Evolutionary conservation across 768 basidiomycete genomes (phyloP).

Genomic region (Termitomyces sp.): DNA sequence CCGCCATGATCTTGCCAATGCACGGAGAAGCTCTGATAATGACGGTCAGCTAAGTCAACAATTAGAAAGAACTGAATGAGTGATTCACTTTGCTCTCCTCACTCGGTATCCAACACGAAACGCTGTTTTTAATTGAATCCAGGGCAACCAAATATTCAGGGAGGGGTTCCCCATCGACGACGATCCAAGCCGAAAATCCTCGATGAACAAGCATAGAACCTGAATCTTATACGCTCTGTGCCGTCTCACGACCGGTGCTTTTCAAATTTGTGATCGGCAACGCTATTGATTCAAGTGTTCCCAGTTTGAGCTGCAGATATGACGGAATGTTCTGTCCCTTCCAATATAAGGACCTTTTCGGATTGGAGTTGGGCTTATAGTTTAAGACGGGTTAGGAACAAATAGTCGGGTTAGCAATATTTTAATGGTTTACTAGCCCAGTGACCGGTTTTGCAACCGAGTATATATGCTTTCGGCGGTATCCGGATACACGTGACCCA

Average conservation of each 20-base stretch:
- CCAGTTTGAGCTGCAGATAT: no score
- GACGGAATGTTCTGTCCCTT: no score
- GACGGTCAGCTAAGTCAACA: neutral
- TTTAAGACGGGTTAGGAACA: no score
- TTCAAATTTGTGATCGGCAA: conserved; percentile 2
- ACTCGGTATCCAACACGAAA: conserved; percentile 68
- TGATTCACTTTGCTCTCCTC: conserved; percentile 47
- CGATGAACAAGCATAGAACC: conserved; percentile 44
- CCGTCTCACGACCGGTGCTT: neutral
- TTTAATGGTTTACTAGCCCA: no score
- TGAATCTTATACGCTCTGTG: neutral
- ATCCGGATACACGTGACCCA: no score
- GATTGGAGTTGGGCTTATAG: no score
- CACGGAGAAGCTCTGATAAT: conserved; percentile 46
- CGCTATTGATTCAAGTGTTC: no score
- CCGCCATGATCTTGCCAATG: conserved; percentile 63
- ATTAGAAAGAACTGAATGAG: neutral
- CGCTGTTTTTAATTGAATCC: conserved; percentile 34
- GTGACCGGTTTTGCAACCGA: no score
- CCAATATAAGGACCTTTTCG: no score
- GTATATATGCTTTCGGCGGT: no score
- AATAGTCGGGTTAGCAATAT: no score
- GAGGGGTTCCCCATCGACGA: conserved; percentile 39
- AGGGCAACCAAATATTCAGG: conserved; percentile 52
- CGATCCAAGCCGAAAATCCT: conserved; percentile 69